Evolutionary conservation across 768 basidiomycete genomes (phyloP).

Genomic region (Psilocybe azurescens): DNA sequence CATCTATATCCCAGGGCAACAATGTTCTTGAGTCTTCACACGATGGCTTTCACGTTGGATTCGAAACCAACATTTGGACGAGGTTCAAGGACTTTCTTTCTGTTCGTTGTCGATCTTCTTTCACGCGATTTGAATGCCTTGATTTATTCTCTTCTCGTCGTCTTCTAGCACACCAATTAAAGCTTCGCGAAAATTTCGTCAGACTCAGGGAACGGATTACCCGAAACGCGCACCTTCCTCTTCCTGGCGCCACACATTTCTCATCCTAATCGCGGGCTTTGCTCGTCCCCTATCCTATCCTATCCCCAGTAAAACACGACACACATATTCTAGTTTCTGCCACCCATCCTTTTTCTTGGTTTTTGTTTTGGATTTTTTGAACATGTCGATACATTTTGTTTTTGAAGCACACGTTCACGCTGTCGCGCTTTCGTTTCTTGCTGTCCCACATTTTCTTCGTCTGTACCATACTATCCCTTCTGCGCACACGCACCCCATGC

Average conservation of each 20-base stretch:
- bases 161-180: conserved; percentile 10
- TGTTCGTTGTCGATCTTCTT: conserved; percentile 2
- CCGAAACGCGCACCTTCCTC: not conserved
- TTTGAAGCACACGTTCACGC: conserved; percentile 8
- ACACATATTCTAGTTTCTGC: not conserved
- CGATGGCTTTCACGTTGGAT: conserved; percentile 3
- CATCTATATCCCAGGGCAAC: not conserved
- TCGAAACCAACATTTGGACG: conserved; percentile 6
- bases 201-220: conserved; percentile 4
- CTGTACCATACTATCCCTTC: not conserved
- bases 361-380: not conserved
- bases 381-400: conserved; percentile 3
- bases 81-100: conserved; percentile 6
- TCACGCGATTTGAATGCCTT: not conserved
- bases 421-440: not conserved
- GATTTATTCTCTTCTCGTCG: not conserved
- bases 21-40: not conserved
- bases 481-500: not conserved
- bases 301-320: not conserved
- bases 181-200: conserved; percentile 3
- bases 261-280: not conserved
- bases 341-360: not conserved
- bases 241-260: not conserved
- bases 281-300: not conserved
- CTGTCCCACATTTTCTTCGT: not conserved